These are phyloP conservation scores for Conticribra weissflogii DNA, from an alignment of 108 stramenopile genomes.

Conservation along the genomic window DNA sequence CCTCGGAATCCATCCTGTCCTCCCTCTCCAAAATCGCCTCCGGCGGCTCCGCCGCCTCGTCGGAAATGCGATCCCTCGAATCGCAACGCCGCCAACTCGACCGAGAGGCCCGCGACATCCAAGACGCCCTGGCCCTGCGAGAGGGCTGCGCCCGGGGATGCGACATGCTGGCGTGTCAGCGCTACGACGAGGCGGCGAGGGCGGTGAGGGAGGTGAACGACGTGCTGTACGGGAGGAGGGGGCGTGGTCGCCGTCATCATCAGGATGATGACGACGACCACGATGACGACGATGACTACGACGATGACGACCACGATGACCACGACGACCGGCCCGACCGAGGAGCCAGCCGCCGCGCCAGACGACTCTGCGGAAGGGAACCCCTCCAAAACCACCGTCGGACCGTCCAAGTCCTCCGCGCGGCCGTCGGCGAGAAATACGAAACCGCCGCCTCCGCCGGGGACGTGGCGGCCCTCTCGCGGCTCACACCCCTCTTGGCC, in stretches of 20 bases:
- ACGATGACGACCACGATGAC: no score
- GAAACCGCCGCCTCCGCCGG: slow-evolving; percentile 60
- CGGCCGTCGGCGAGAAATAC: slow-evolving; percentile 63
- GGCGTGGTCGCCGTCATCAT: not conserved
- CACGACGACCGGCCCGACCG: not conserved
- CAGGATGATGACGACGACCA: not conserved
- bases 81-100: slow-evolving; percentile 69
- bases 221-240: slow-evolving; percentile 18
- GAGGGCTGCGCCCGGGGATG: slow-evolving; percentile 44
- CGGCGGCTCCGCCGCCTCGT: slow-evolving; percentile 80
- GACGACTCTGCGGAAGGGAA: slow-evolving; percentile 66
- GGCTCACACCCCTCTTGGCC: slow-evolving; percentile 71
- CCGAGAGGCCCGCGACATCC: slow-evolving; percentile 63
- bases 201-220: slow-evolving; percentile 58
- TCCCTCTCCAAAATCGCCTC: slow-evolving; percentile 84
- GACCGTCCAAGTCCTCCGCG: slow-evolving; percentile 45
- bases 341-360: slow-evolving; percentile 43
- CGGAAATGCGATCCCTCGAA: slow-evolving; percentile 78
- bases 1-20: slow-evolving; percentile 76
- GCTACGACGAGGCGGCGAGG: slow-evolving; percentile 57
- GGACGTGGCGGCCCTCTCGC: slow-evolving; percentile 60
- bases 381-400: slow-evolving; percentile 57
- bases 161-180: slow-evolving; percentile 56
- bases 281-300: not conserved
- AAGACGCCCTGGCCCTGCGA: slow-evolving; percentile 65